Conservation (phyloP, 2,329 filamentous ascomycete genomes). For the Penicillium sp. region DNA sequence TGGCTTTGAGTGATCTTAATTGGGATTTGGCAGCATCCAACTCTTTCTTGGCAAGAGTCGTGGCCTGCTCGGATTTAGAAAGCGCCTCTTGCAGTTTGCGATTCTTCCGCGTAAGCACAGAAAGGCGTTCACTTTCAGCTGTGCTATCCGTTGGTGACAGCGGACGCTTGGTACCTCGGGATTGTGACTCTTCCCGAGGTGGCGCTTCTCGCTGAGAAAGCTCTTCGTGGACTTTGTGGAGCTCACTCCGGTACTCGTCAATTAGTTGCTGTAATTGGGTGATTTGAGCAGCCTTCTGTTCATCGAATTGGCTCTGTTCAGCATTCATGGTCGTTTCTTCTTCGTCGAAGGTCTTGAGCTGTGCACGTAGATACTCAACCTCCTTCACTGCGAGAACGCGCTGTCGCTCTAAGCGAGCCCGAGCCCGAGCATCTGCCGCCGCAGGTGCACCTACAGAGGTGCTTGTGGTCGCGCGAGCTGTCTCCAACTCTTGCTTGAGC, state of each 20-base stretch:
- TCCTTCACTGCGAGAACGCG: constrained; percentile 85
- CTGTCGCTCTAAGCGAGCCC: constrained; percentile 79
- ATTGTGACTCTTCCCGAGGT: constrained; percentile 43
- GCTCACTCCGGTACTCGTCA: constrained; percentile 80
- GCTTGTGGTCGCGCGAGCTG: constrained; percentile 56
- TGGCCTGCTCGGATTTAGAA: constrained; percentile 66
- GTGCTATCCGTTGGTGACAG: constrained; percentile 58
- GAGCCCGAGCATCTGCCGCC: constrained; percentile 65
- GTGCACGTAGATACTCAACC: constrained; percentile 88
- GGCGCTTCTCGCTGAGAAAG: constrained; percentile 64
- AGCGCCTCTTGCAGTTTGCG: constrained; percentile 80
- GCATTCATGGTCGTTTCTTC: constrained; percentile 82
- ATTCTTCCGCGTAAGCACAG: constrained; percentile 83
- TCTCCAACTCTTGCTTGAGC: constrained; percentile 70
- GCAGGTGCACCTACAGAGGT: constrained; percentile 36
- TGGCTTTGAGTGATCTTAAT: constrained; percentile 65
- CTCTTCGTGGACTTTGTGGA: constrained; percentile 72
- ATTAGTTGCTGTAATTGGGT: constrained; percentile 82
- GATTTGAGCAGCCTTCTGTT: constrained; percentile 71
- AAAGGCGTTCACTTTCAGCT: constrained; percentile 68
- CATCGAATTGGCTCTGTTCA: constrained; percentile 71
- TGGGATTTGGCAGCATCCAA: constrained; percentile 72
- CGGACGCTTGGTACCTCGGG: constrained; percentile 63
- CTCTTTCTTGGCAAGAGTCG: constrained; percentile 72
- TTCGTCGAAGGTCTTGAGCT: constrained; percentile 82